Conservation (phyloP, 352 stramenopile genomes). For the Thalassiosira pacifica region DNA sequence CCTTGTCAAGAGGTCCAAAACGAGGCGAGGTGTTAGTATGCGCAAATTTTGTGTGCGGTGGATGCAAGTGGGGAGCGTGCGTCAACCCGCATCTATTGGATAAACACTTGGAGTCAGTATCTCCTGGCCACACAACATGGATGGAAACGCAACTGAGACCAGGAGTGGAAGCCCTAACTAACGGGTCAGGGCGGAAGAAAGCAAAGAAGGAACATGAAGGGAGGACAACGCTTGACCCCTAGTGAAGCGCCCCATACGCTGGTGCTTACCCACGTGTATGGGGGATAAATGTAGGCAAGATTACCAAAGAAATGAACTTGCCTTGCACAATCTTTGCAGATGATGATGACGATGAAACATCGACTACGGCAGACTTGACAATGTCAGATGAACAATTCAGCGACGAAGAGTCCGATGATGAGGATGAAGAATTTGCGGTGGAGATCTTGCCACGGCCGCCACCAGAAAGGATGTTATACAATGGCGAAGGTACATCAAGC, state of each 20-base stretch:
- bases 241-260: background rate
- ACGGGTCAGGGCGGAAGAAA: too few relatives aligned
- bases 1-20: too few relatives aligned
- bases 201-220: background rate
- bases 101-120: too few relatives aligned
- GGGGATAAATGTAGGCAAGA: slow-evolving; percentile 5
- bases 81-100: too few relatives aligned
- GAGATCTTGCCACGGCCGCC: background rate
- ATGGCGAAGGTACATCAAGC: background rate
- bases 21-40: too few relatives aligned
- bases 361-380: slow-evolving; percentile 2
- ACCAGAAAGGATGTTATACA: background rate
- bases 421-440: slow-evolving; percentile 10
- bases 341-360: background rate
- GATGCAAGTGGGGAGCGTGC: too few relatives aligned
- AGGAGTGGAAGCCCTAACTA: background rate
- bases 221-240: background rate
- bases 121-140: too few relatives aligned
- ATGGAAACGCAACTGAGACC: too few relatives aligned
- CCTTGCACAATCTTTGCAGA: too few relatives aligned
- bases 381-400: background rate
- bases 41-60: too few relatives aligned
- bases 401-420: background rate
- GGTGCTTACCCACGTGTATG: slow-evolving; percentile 11
- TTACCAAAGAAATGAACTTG: background rate